A percentile compares a stretch with the other conserved stretches of the same genome.
These are phyloP conservation scores for Ceratobasidium sp. DNA, from an alignment of 1,284 basidiomycete species.

Conservation along the genomic window DNA sequence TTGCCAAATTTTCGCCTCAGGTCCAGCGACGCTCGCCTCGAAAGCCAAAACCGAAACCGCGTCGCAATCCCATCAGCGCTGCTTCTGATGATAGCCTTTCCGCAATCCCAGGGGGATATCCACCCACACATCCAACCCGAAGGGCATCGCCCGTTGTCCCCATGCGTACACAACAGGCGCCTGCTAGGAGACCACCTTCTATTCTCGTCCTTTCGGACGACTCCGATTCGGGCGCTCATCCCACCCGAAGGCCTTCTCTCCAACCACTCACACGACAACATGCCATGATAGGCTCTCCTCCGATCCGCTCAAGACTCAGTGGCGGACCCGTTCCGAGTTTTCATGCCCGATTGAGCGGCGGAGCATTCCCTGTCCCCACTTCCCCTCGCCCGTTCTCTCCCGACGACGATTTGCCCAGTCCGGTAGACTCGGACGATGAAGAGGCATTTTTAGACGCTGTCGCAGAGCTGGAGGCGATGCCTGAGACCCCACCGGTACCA, in stretches of 20 bases:
- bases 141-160: background rate
- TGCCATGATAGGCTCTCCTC: conserved; percentile 25
- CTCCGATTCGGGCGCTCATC: background rate
- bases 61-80: background rate
- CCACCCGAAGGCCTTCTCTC: background rate
- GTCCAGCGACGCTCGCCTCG: background rate
- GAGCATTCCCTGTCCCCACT: background rate
- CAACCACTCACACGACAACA: conserved; percentile 25
- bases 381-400: conserved; percentile 11
- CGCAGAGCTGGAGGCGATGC: conserved; percentile 20
- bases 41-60: background rate
- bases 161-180: background rate
- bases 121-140: conserved; percentile 1
- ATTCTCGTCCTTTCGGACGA: conserved; percentile 2
- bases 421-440: conserved; percentile 31
- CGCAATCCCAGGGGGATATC: background rate
- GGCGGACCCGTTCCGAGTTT: background rate
- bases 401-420: conserved; percentile 18
- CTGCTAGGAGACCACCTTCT: background rate
- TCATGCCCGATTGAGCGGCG: background rate
- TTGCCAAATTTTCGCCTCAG: background rate
- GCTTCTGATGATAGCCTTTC: background rate
- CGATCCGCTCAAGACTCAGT: conserved; percentile 6
- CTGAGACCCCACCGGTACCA: background rate
- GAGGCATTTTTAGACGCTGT: conserved; percentile 23